These are phyloP conservation scores for Combretum micranthum DNA, from an alignment of 345 rosid genomes.

Conservation along the genomic window DNA sequence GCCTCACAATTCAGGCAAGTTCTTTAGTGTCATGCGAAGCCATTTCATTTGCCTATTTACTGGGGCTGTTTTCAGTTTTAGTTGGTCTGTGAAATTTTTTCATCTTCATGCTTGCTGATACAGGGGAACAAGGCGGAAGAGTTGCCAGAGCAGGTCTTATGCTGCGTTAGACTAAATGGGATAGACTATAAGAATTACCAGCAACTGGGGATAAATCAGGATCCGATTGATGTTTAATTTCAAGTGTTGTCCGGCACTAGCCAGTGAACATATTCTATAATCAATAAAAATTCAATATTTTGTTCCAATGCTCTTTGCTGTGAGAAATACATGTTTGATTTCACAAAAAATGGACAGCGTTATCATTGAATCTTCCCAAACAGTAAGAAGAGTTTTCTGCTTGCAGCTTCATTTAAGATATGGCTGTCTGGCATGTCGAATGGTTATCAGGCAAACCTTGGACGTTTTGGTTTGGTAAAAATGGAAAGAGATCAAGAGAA, in stretches of 20 bases:
- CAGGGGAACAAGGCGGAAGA: slow-evolving; percentile 92
- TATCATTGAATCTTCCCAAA: no score
- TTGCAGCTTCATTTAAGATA: no score
- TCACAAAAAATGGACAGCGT: no score
- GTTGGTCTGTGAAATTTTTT: no score
- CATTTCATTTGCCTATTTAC: background rate
- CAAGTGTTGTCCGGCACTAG: no score
- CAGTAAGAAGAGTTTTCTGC: no score
- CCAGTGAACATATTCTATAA: background rate
- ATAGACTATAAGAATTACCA: slow-evolving; percentile 68
- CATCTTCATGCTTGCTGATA: background rate
- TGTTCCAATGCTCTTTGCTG: background rate
- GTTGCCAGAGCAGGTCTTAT: slow-evolving; percentile 85
- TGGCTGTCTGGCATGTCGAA: no score
- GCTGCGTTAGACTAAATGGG: slow-evolving; percentile 69
- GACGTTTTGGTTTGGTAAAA: no score
- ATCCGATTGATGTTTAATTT: slow-evolving; percentile 7
- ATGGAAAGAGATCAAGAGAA: no score
- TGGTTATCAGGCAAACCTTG: no score
- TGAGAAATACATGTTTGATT: no score
- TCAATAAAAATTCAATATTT: background rate
- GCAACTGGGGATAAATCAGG: slow-evolving; percentile 48
- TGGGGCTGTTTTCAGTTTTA: no score
- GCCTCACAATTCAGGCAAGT: slow-evolving; percentile 86
- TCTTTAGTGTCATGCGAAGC: background rate